phyloP scores from a whole-genome alignment of 2,329 filamentous ascomycete genomes.

The Fusarium sublunatum region DNA sequence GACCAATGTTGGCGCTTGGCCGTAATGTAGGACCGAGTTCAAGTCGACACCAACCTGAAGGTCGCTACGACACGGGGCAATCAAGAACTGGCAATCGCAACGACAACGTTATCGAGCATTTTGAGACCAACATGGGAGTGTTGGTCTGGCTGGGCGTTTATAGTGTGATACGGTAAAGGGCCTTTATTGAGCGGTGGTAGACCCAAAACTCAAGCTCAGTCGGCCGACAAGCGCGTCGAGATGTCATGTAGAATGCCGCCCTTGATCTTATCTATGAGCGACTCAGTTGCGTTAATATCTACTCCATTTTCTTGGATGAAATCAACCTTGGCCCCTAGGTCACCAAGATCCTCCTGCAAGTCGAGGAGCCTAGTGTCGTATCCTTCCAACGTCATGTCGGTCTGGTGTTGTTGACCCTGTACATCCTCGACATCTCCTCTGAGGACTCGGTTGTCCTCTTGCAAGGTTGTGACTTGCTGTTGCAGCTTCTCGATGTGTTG shows the following conservation, averaged over 20 bases:
- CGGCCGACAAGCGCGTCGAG: background rate
- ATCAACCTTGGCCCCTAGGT: background rate
- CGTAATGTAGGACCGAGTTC: no score
- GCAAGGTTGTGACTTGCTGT: background rate
- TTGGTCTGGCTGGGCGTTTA: no score
- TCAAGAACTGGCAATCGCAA: no score
- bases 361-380: background rate
- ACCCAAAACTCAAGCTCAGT: background rate
- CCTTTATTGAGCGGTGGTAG: no score
- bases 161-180: no score
- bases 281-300: background rate
- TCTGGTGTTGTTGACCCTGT: background rate
- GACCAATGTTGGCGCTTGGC: no score
- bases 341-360: background rate
- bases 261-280: background rate
- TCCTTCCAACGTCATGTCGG: background rate
- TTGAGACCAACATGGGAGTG: no score
- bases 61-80: no score
- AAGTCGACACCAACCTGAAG: no score
- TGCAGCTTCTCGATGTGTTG: background rate
- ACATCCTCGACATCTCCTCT: background rate
- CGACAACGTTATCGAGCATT: no score
- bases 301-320: background rate
- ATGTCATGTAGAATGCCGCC: background rate
- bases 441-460: background rate